These are phyloP conservation scores for Calocybe gambosa DNA, from an alignment of 1,284 basidiomycete species.

Conservation along the genomic window DNA sequence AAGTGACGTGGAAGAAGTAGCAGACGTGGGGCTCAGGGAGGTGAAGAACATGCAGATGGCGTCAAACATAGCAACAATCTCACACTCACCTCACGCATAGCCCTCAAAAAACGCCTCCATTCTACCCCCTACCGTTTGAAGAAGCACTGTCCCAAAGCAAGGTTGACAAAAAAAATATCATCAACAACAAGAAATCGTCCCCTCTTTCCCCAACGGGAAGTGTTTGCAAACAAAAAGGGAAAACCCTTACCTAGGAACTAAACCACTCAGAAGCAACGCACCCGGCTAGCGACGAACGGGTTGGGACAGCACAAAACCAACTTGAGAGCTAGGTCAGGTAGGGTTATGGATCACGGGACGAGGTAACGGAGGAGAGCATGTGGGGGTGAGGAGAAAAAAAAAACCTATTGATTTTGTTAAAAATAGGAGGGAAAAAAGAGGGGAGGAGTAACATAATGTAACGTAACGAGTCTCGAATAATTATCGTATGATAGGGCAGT, in stretches of 20 bases:
- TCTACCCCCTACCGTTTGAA: conserved; percentile 65
- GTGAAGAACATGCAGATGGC: conserved; percentile 72
- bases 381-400: no score
- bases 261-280: conserved; percentile 39
- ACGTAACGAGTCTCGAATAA: conserved; percentile 62
- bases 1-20: conserved; percentile 11
- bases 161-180: conserved; percentile 52
- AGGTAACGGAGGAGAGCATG: conserved; percentile 38
- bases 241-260: conserved; percentile 46
- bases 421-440: not conserved
- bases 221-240: conserved; percentile 61
- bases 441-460: conserved; percentile 27
- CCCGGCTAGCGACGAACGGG: conserved; percentile 39
- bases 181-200: no score
- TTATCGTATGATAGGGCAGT: conserved; percentile 59
- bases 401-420: conserved; percentile 44
- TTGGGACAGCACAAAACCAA: conserved; percentile 45
- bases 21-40: conserved; percentile 73
- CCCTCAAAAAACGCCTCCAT: conserved; percentile 77
- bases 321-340: conserved; percentile 29
- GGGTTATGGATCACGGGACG: conserved; percentile 24
- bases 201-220: no score
- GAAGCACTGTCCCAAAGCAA: conserved; percentile 78
- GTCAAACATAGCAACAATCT: no score
- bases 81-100: conserved; percentile 69